phyloP scores from a whole-genome alignment of 2,329 filamentous ascomycete species.

The Sporothrix brunneoviolacea region DNA sequence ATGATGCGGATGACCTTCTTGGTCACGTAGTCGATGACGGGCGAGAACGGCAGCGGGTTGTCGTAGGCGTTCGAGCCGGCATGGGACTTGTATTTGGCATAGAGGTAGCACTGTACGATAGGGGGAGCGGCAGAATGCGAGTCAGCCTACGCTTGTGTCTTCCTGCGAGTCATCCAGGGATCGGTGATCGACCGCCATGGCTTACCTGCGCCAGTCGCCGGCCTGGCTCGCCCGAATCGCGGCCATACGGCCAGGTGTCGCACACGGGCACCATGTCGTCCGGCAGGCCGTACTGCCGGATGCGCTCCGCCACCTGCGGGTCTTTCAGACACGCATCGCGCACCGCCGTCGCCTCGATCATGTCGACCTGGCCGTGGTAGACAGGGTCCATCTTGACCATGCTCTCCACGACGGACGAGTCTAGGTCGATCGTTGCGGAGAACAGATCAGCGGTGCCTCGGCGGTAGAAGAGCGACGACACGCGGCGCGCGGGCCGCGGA shows the following conservation, averaged over 20 bases:
- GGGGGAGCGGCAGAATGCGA: too few relatives aligned
- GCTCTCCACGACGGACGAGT: constrained; percentile 20
- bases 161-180: too few relatives aligned
- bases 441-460: constrained; percentile 14
- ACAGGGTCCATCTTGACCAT: constrained; percentile 21
- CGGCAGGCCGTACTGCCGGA: constrained; percentile 37
- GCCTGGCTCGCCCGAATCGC: not conserved
- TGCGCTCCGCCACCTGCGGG: constrained; percentile 32
- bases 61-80: constrained; percentile 50
- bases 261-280: constrained; percentile 37
- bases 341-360: constrained; percentile 31
- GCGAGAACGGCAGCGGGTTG: constrained; percentile 47
- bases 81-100: constrained; percentile 1
- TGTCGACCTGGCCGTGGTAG: constrained; percentile 22
- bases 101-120: constrained; percentile 7
- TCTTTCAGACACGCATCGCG: constrained; percentile 21
- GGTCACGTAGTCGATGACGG: constrained; percentile 43
- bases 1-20: constrained; percentile 36
- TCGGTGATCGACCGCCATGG: too few relatives aligned
- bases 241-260: constrained; percentile 47
- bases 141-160: too few relatives aligned
- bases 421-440: constrained; percentile 17
- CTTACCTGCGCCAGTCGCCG: not conserved
- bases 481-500: constrained; percentile 33
- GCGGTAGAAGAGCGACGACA: constrained; percentile 20